Base-by-base conservation (phyloP, 495 filamentous ascomycete species). In the Apodospora peruviana region DNA sequence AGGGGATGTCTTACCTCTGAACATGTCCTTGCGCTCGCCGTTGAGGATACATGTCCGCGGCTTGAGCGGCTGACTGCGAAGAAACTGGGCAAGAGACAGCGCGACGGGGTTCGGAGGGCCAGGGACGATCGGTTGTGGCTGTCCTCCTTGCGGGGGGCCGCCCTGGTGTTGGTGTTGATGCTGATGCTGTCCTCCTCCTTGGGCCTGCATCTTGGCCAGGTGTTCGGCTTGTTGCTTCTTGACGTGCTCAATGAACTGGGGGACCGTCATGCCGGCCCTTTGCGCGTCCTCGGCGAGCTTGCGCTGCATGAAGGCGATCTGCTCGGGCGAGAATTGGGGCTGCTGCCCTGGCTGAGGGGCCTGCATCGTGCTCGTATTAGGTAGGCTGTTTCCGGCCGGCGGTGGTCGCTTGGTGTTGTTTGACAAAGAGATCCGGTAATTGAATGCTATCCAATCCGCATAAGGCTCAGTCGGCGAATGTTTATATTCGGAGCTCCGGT, bases 1-100 rank as follows among this genome's bases (percentile, higher is more conserved):
- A 4, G 14, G 5, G 7, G 27, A 12, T 40, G 35, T 11, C 61
- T 43, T 68, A 95, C 91, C 87, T 78, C 86, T 88, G 71, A 99
- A 97, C 83, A 99, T 90, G 53, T 99, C 91, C 72, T 96, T 97
- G 49, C 94, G 78, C 73, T 97, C 91, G 52, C 93, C 94, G 58
- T 96, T 90, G 55, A 96, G 75, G 49, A 99, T 94, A 70, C 86
- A 90, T 22, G 93, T 96, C 54, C 94, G 78, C 37, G 81, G 74
- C 78, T 99, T 99, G 53, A 99, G 73, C 55, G 88, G 77, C 69
- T 96, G 91, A 43, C 78, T 70, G 52, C 83, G 80, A 44, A 99
- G 73, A 72, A 91, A 99, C 59, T 90, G 85, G 55, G 94, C 94
- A 20, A 99, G 80, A 16, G 90, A 89, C 18, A 96, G 60, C 4